Evolutionary conservation across 2,329 filamentous ascomycete genomes (phyloP).

Genomic region (Proliferodiscus dingleyae): DNA sequence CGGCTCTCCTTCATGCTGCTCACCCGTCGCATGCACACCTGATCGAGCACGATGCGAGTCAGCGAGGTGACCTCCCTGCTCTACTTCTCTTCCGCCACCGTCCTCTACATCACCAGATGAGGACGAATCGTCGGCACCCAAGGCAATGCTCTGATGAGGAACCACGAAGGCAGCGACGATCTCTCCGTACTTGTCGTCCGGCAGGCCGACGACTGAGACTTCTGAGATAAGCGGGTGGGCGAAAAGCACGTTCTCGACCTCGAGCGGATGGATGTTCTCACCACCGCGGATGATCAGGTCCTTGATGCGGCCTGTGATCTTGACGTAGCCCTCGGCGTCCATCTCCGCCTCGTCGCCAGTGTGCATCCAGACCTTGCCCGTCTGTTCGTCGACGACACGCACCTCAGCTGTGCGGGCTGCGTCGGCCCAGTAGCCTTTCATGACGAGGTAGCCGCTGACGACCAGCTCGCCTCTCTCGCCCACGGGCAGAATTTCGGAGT

Average conservation of each 20-base stretch:
- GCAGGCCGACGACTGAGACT: constrained; percentile 77
- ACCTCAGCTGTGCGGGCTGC: constrained; percentile 63
- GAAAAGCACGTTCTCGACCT: constrained; percentile 85
- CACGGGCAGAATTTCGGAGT: constrained; percentile 52
- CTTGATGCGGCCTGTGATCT: constrained; percentile 88
- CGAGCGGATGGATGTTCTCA: constrained; percentile 92
- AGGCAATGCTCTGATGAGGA: constrained; percentile 34
- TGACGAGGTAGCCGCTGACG: constrained; percentile 78
- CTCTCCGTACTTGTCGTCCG: constrained; percentile 80
- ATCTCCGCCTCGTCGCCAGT: constrained; percentile 89
- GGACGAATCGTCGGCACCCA: constrained; percentile 20
- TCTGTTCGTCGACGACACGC: constrained; percentile 43
- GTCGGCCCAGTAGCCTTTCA: constrained; percentile 89
- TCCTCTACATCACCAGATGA: neutral
- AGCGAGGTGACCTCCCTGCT: neutral
- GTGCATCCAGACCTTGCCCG: constrained; percentile 67
- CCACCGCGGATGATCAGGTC: constrained; percentile 93
- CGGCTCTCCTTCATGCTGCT: constrained; percentile 11
- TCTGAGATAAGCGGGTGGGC: constrained; percentile 66
- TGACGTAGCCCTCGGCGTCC: constrained; percentile 76
- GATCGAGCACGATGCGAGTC: neutral
- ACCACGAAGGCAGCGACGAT: constrained; percentile 81
- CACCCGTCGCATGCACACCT: neutral
- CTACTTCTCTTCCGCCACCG: neutral
- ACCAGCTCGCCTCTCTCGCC: constrained; percentile 75